Evolutionary conservation across 2,329 filamentous ascomycete genomes (phyloP).

Genomic region (Colletotrichum liriopes): DNA sequence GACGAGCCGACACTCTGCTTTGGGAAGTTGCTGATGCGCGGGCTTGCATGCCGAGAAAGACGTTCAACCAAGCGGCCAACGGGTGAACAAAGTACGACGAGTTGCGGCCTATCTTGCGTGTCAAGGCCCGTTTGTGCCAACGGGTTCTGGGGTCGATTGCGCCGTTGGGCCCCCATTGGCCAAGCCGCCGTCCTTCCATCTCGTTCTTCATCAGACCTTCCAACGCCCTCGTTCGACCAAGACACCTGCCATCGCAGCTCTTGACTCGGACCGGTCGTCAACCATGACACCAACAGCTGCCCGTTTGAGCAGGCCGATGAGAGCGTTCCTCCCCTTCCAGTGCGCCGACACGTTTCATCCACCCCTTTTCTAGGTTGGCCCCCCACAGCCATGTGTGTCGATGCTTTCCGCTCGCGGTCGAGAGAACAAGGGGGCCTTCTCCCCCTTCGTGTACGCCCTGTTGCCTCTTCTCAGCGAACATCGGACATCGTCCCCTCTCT

Average conservation of each 20-base stretch:
- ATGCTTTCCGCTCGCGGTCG: slow-evolving; percentile 31
- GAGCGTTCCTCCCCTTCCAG: slow-evolving; percentile 24
- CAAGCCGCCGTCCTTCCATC: slow-evolving; percentile 27
- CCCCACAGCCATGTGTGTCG: slow-evolving; percentile 28
- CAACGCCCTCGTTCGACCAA: slow-evolving; percentile 12
- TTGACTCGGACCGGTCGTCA: slow-evolving; percentile 28
- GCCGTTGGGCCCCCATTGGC: background rate
- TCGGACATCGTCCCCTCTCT: slow-evolving; percentile 38
- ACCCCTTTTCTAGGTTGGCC: slow-evolving; percentile 25
- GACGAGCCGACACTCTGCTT: slow-evolving; percentile 21
- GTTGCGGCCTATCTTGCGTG: slow-evolving; percentile 17
- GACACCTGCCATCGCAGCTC: slow-evolving; percentile 40
- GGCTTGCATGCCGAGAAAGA: slow-evolving; percentile 13
- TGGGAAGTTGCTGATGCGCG: slow-evolving; percentile 8
- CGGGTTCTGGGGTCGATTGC: background rate
- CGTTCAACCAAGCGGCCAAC: slow-evolving; percentile 8
- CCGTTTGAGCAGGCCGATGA: slow-evolving; percentile 28
- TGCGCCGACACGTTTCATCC: slow-evolving; percentile 36
- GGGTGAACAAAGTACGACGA: slow-evolving; percentile 5
- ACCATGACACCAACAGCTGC: slow-evolving; percentile 20
- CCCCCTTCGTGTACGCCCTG: slow-evolving; percentile 23
- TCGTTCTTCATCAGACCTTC: slow-evolving; percentile 10
- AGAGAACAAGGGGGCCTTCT: slow-evolving; percentile 27
- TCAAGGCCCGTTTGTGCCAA: slow-evolving; percentile 10
- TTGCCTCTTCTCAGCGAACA: slow-evolving; percentile 29